Evolutionary conservation across 2,329 filamentous ascomycete species (phyloP), one percentile per base, ranked within the genome.

Genomic region (Teratosphaeria nubilosa): DNA sequence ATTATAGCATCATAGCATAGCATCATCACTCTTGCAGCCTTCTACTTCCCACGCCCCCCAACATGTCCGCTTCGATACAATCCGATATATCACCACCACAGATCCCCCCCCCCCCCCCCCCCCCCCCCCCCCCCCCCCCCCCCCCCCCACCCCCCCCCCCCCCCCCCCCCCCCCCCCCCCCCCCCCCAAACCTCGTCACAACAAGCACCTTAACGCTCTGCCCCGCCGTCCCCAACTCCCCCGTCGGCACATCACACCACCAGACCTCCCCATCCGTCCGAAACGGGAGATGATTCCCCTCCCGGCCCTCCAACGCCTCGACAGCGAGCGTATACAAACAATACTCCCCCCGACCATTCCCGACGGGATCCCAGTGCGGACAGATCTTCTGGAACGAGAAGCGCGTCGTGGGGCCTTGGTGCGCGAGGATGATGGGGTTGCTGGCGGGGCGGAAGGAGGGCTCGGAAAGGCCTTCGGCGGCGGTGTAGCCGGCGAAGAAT

Each of bases 371-470:
- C 89, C 89, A 96, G 71, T 97, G 92, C 67, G 84, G 82, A 70
- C 92, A 97, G 11, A 86, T 68, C 59, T 88, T 87, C 56, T 82
- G 82, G 69, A 95, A 91, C 67, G 89, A 86, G 74, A 97, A 96
- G 16, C 89, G 83, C 45, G 69, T 66, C 3, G 69, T 68, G 65
- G 69, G 66, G 2, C 65, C 66, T 62, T 77, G 72, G 64, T 83
- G 81, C 62, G 81, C 68, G 3, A 90, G 80, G 1, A 79, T 75
- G 59, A 95, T 85, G 32, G 82, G 76, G 61, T 81, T 82, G 55
- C 73, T 70, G 0, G 89, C 91, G 57, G 79, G 75, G 20, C 16
- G 13, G 66, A 95, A 82, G 0, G 82, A 85, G 14, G 78, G 78
- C 50, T 76, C 73, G 13, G 74, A 75, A 14, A 86, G 72, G 13